Conservation (phyloP, 2,329 filamentous ascomycete genomes). For the Xylariaceae sp. region DNA sequence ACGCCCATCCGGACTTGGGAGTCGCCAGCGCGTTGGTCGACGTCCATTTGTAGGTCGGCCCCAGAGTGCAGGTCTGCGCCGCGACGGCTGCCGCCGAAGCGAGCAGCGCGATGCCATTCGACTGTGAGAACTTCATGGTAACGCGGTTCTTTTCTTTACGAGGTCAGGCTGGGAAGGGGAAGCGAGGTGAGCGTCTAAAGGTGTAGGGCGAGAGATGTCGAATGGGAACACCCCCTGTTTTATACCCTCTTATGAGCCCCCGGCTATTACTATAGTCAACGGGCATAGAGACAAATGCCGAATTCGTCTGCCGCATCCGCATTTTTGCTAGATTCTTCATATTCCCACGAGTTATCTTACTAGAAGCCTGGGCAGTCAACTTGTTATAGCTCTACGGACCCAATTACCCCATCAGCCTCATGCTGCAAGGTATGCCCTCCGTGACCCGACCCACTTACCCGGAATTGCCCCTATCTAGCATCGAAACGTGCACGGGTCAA, state of each 20-base stretch:
- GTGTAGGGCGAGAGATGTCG: too few species aligned
- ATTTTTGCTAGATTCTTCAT: background rate
- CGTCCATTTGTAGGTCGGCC: slow-evolving; percentile 52
- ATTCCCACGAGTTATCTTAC: background rate
- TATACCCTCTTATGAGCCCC: too few species aligned
- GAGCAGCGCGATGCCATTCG: slow-evolving; percentile 1
- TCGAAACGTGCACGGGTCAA: too few species aligned
- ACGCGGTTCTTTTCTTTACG: too few species aligned
- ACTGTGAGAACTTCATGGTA: too few species aligned
- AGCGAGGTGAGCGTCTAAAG: too few species aligned
- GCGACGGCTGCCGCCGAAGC: background rate
- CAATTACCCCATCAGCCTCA: slow-evolving; percentile 4
- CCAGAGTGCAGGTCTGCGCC: slow-evolving; percentile 1
- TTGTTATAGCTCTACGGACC: slow-evolving; percentile 1
- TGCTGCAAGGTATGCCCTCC: background rate
- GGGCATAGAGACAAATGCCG: too few species aligned
- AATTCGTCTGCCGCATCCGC: too few species aligned
- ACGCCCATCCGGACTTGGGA: slow-evolving; percentile 59
- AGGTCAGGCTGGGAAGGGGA: background rate
- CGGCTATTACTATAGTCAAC: too few species aligned
- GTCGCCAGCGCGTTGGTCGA: slow-evolving; percentile 56
- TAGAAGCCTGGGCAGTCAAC: background rate
- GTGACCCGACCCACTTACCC: too few species aligned
- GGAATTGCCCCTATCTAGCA: too few species aligned
- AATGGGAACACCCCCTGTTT: too few species aligned